These are phyloP conservation scores for Penstemon newberryi DNA, from an alignment of 257 asterid species.

Conservation along the genomic window DNA sequence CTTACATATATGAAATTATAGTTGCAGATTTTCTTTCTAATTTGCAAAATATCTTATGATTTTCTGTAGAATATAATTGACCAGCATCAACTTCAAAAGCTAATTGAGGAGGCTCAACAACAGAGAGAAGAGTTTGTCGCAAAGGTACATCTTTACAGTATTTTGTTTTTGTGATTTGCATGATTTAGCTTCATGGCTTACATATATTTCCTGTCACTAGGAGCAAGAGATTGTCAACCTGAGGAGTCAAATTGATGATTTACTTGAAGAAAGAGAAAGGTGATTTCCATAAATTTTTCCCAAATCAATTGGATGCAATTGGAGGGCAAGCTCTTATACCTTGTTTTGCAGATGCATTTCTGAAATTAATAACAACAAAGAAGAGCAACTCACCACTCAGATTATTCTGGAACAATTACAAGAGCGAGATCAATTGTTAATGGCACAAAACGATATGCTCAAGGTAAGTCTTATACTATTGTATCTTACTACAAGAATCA, in stretches of 20 bases:
- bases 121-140: conserved; percentile 49
- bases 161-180: conserved; percentile 13
- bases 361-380: conserved; percentile 53
- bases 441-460: conserved; percentile 79
- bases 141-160: conserved; percentile 46
- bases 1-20: conserved; percentile 10
- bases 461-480: conserved; percentile 43
- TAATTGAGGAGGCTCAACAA: conserved; percentile 74
- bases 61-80: conserved; percentile 60
- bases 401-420: conserved; percentile 63
- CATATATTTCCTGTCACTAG: conserved; percentile 39
- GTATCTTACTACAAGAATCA: too few species aligned
- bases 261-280: conserved; percentile 76
- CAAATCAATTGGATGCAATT: conserved; percentile 16
- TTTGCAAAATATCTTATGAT: conserved; percentile 8
- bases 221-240: conserved; percentile 62
- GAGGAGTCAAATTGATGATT: conserved; percentile 52
- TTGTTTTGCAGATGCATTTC: conserved; percentile 51
- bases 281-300: conserved; percentile 27
- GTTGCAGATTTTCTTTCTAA: conserved; percentile 16
- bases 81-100: conserved; percentile 72
- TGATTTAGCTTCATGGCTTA: conserved; percentile 22
- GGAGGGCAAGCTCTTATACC: not conserved
- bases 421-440: conserved; percentile 71
- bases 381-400: conserved; percentile 52